These are phyloP conservation scores for Podospora australis DNA, from an alignment of 495 filamentous ascomycete genomes.

Conservation along the genomic window DNA sequence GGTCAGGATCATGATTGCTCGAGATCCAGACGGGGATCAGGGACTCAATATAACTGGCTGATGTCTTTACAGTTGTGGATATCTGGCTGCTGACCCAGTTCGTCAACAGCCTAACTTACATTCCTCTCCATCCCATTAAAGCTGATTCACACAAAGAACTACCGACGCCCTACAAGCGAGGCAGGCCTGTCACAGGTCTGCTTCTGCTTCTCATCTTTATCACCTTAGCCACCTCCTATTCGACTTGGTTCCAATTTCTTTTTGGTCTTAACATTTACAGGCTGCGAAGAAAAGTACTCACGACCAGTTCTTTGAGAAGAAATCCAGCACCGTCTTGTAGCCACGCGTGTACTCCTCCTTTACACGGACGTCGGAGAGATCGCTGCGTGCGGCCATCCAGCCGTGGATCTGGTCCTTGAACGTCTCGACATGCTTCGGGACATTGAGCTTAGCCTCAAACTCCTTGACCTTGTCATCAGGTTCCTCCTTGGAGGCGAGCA, in stretches of 20 bases:
- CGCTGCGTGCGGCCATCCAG: constrained; percentile 77
- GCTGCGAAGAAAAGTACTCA: constrained; percentile 9
- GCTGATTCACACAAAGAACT: no score
- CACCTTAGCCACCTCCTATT: not conserved
- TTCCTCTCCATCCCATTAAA: no score
- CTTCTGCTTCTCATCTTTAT: no score
- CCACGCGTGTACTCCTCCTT: constrained; percentile 73
- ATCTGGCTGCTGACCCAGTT: no score
- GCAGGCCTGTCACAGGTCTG: no score
- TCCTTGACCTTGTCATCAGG: constrained; percentile 57
- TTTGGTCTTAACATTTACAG: not conserved
- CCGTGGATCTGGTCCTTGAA: constrained; percentile 81
- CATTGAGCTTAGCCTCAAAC: constrained; percentile 61
- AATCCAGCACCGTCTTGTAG: constrained; percentile 67
- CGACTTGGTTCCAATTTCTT: not conserved
- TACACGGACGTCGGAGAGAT: constrained; percentile 61
- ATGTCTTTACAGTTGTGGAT: no score
- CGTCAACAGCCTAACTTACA: no score
- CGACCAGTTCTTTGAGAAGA: constrained; percentile 61
- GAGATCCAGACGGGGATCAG: no score
- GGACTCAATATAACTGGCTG: no score
- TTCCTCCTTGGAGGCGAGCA: constrained; percentile 67
- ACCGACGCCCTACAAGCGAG: no score
- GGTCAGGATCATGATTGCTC: no score
- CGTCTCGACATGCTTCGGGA: constrained; percentile 69